Evolutionary conservation across 2,329 filamentous ascomycete genomes (phyloP), one percentile per base, ranked within the genome.

Genomic region (Mycosphaerella arachidis): DNA sequence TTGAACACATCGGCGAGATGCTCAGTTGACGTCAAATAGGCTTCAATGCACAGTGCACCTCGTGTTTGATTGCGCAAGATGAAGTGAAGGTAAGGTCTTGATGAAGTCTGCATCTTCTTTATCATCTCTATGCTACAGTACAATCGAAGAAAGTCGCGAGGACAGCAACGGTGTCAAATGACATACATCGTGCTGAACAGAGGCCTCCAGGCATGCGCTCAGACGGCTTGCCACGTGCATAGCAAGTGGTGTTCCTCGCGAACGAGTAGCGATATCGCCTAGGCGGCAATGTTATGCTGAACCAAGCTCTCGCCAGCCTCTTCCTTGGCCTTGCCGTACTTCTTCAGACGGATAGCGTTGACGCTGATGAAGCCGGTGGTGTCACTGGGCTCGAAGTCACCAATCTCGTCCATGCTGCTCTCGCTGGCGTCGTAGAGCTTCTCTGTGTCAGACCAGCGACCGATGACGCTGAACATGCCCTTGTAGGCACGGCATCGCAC

Each of bases 291-390:
- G 50, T 35, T n/a, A 50, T 59, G 57, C 59, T 63, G 59, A 50
- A 72, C 73, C 62, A 75, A 62, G 58, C 66, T 71, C 62, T 71
- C 59, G 50, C 72, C 72, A 48, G 66, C 67, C 65, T 69, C 72
- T 61, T 73, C 72, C 71, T 73, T 75, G 61, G 72, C 72, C 64
- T 71, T 72, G 54, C 73, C 73, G 62, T 71, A 75, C 68, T 75
- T 75, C 77, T 80, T 80, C 63, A 80, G 68, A 45, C 76, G 70
- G 59, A 89, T 88, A 64, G 84, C 84, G 70, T 93, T 81, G 68
- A 91, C 86, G 56, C 81, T 82, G 71, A 93, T 86, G 77, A 88
- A 88, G 33, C 85, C 85, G 45, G 84, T 86, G 46, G 86, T 87
- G 70, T 88, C 86, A 61, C 78, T 78, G 18, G 87, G 86, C 67